Percentiles rank a stretch among this genome's conserved stretches.
Evolutionary conservation across 2,329 filamentous ascomycete genomes (phyloP).

Genomic region (Colletotrichum siamense): DNA sequence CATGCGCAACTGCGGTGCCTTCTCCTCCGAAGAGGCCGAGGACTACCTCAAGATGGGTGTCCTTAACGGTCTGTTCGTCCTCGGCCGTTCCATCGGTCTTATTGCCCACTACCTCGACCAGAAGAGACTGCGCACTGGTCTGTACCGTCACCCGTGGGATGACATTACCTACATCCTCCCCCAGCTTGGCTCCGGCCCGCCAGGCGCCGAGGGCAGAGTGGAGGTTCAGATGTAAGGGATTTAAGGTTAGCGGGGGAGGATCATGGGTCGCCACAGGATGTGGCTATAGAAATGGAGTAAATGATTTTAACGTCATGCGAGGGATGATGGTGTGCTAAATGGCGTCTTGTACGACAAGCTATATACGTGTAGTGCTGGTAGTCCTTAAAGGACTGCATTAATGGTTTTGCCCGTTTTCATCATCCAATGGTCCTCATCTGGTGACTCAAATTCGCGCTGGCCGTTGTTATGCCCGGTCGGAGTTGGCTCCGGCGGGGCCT

Average conservation of each 20-base stretch:
- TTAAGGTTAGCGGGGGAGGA: slow-evolving; percentile 21
- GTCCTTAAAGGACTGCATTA: slow-evolving; percentile 27
- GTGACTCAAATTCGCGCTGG: accelerated
- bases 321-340: slow-evolving; percentile 24
- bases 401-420: slow-evolving; percentile 17
- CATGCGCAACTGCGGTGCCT: slow-evolving; percentile 96
- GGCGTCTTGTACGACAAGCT: slow-evolving; percentile 39
- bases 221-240: slow-evolving; percentile 77
- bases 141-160: slow-evolving; percentile 99
- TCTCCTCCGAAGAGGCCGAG: slow-evolving; percentile 94
- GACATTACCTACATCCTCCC: slow-evolving; percentile 96
- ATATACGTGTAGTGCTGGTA: slow-evolving; percentile 41
- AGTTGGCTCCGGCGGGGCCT: neutral
- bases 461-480: neutral
- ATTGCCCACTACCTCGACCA: slow-evolving; percentile 99
- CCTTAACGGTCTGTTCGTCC: slow-evolving; percentile 98
- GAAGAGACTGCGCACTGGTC: slow-evolving; percentile 97
- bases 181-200: slow-evolving; percentile 73
- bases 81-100: slow-evolving; percentile 95
- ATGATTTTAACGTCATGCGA: slow-evolving; percentile 24
- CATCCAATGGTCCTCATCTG: neutral
- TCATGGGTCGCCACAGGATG: slow-evolving; percentile 20
- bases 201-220: slow-evolving; percentile 83
- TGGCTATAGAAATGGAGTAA: slow-evolving; percentile 23
- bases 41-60: slow-evolving; percentile 99